Percentiles rank a stretch among this genome's conserved stretches.
Conservation (phyloP, 768 basidiomycete species). For the Mycena polygramma region DNA sequence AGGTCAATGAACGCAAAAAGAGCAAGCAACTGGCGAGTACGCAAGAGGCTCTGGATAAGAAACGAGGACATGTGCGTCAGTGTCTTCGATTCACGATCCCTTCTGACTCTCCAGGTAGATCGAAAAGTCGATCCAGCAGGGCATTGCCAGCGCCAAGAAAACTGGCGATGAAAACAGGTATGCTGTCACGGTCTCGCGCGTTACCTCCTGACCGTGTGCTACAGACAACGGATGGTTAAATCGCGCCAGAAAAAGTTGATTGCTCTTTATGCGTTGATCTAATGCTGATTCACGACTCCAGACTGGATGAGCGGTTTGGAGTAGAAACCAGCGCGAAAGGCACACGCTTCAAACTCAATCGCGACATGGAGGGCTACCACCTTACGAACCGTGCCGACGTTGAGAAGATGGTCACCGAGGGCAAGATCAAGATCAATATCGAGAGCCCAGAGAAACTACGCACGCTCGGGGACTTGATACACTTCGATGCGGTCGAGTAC, state of each 20-base stretch:
- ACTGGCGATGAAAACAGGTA: slow-evolving; percentile 73
- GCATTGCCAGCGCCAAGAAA: slow-evolving; percentile 62
- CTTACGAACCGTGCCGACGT: slow-evolving; percentile 53
- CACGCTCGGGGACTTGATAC: slow-evolving; percentile 50
- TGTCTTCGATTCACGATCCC: neutral
- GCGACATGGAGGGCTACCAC: slow-evolving; percentile 61
- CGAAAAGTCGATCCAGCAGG: slow-evolving; percentile 67
- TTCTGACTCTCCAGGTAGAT: slow-evolving; percentile 49
- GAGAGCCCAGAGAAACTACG: slow-evolving; percentile 46
- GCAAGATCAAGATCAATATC: slow-evolving; percentile 51
- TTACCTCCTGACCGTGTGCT: slow-evolving; percentile 15
- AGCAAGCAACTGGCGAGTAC: slow-evolving; percentile 58
- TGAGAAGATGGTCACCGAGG: slow-evolving; percentile 52
- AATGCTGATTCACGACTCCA: slow-evolving; percentile 39
- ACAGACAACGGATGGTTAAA: slow-evolving; percentile 60
- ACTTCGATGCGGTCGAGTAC: slow-evolving; percentile 49
- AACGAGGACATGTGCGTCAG: slow-evolving; percentile 49
- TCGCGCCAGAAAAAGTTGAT: slow-evolving; percentile 70
- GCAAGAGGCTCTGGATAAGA: slow-evolving; percentile 60
- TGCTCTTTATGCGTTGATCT: neutral
- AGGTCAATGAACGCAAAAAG: slow-evolving; percentile 59
- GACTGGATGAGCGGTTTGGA: slow-evolving; percentile 54
- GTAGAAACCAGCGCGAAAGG: slow-evolving; percentile 55
- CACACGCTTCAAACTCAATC: slow-evolving; percentile 68
- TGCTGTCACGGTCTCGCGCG: too few relatives aligned